Evolutionary conservation across 2,329 filamentous ascomycete species (phyloP).

Genomic region (Ophiostoma montium): DNA sequence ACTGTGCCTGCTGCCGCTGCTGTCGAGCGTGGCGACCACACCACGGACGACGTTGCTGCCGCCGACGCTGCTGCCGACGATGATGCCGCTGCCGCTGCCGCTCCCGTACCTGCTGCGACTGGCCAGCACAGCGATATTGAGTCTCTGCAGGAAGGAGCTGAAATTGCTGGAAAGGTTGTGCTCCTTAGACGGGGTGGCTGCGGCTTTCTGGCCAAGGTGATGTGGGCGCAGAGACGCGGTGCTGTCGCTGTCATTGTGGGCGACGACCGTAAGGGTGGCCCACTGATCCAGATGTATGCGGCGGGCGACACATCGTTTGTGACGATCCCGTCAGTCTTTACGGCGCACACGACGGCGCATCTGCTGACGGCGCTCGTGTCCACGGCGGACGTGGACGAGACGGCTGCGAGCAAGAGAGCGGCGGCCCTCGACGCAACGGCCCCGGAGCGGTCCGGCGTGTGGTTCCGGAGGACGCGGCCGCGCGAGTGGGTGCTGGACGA

Average conservation of each 20-base stretch:
- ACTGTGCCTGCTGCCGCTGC: background rate
- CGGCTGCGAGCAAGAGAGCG: background rate
- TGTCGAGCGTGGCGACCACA: background rate
- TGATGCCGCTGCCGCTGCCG: background rate
- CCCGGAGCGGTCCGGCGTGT: background rate
- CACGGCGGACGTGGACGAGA: slow-evolving; percentile 2
- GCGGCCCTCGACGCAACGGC: background rate
- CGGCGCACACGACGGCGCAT: slow-evolving; percentile 86
- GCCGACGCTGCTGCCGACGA: background rate
- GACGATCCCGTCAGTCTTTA: slow-evolving; percentile 88
- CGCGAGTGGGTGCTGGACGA: slow-evolving; percentile 13
- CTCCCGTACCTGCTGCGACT: too few species aligned
- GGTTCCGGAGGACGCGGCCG: slow-evolving; percentile 9
- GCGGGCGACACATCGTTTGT: slow-evolving; percentile 89
- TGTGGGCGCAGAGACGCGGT: slow-evolving; percentile 88
- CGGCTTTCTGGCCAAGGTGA: slow-evolving; percentile 91
- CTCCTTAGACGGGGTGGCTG: slow-evolving; percentile 85
- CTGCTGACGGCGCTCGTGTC: slow-evolving; percentile 36
- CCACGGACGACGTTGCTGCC: background rate
- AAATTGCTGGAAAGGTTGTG: slow-evolving; percentile 87
- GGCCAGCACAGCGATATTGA: slow-evolving; percentile 69
- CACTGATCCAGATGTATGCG: slow-evolving; percentile 96
- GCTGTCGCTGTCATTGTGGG: slow-evolving; percentile 85
- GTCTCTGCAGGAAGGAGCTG: slow-evolving; percentile 77
- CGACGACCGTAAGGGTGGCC: slow-evolving; percentile 78